phyloP scores from a whole-genome alignment of 2,329 filamentous ascomycete genomes.

The Stemphylium lycopersici region DNA sequence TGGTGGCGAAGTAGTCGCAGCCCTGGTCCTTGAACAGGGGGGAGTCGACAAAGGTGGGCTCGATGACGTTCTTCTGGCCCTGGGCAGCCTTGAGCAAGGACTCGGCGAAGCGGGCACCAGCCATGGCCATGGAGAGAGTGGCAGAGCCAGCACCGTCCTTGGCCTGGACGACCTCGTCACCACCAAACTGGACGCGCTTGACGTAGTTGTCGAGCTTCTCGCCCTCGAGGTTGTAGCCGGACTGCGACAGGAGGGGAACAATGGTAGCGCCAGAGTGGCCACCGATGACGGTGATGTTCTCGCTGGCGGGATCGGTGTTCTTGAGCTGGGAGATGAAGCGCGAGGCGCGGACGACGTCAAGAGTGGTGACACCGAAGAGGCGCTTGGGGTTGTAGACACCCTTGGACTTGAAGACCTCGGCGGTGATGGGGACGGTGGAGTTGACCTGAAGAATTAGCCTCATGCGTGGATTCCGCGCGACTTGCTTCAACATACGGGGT shows the following conservation, averaged over 20 bases:
- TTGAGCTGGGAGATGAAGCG: slow-evolving; percentile 98
- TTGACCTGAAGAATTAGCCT: slow-evolving; percentile 68
- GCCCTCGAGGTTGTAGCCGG: slow-evolving; percentile 82
- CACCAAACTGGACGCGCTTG: slow-evolving; percentile 96
- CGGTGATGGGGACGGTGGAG: slow-evolving; percentile 97
- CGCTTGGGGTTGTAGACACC: slow-evolving; percentile 99
- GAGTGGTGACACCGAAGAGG: slow-evolving; percentile 98
- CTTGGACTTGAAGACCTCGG: slow-evolving; percentile 93
- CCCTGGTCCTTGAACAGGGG: slow-evolving; percentile 99
- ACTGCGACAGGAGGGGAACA: slow-evolving; percentile 95
- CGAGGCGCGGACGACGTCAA: slow-evolving; percentile 96
- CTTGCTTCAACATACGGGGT: slow-evolving; percentile 68
- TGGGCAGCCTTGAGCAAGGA: slow-evolving; percentile 89
- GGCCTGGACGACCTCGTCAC: slow-evolving; percentile 98
- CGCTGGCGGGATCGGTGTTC: slow-evolving; percentile 84
- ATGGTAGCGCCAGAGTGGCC: slow-evolving; percentile 99
- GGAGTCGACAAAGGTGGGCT: slow-evolving; percentile 96
- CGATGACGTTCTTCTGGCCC: slow-evolving; percentile 92
- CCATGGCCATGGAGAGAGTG: slow-evolving; percentile 98
- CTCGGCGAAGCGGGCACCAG: slow-evolving; percentile 84
- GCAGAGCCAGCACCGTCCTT: slow-evolving; percentile 98
- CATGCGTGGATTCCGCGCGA: too few species aligned
- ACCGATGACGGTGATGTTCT: slow-evolving; percentile 95
- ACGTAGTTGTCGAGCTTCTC: slow-evolving; percentile 77
- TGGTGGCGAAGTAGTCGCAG: slow-evolving; percentile 94